Conservation (phyloP, 2,329 filamentous ascomycete species). For the Sporothrix pallida region DNA sequence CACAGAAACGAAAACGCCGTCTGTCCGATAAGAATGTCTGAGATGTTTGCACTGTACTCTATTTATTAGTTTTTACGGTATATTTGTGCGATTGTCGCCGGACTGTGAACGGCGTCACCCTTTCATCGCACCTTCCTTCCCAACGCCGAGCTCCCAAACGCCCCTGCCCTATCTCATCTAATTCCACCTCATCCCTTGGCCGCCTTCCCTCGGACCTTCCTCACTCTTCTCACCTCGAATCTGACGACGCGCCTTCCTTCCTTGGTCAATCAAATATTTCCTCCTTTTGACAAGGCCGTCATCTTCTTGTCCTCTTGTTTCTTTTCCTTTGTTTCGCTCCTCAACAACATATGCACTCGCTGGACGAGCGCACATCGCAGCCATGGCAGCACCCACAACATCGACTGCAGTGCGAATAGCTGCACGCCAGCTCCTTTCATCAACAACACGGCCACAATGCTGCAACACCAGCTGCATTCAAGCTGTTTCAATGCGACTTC, state of each 20-base stretch:
- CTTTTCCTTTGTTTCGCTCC: not conserved
- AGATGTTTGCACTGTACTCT: not conserved
- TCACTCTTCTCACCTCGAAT: not conserved
- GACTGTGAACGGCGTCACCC: not conserved
- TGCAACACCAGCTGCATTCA: too few relatives aligned
- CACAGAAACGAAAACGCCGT: conserved; percentile 1
- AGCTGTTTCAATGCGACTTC: not conserved
- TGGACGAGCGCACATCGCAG: not conserved
- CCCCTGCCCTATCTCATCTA: conserved; percentile 8
- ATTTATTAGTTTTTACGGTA: too few relatives aligned
- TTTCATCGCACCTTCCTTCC: not conserved
- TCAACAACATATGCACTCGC: not conserved
- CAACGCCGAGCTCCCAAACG: not conserved
- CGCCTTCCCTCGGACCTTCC: conserved; percentile 12
- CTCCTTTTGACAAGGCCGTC: too few relatives aligned
- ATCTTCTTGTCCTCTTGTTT: not conserved
- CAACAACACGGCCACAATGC: not conserved
- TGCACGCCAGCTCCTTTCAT: not conserved
- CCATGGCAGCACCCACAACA: conserved; percentile 10
- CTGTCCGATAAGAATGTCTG: conserved; percentile 8
- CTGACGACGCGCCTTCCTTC: conserved; percentile 15
- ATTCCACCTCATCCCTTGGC: conserved; percentile 2
- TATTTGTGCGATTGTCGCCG: not conserved
- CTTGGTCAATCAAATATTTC: too few relatives aligned
- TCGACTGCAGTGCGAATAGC: conserved; percentile 8